Percentiles rank a stretch among this genome's conserved stretches.
Evolutionary conservation across 768 basidiomycete genomes (phyloP).

Genomic region (Trametes meyenii): DNA sequence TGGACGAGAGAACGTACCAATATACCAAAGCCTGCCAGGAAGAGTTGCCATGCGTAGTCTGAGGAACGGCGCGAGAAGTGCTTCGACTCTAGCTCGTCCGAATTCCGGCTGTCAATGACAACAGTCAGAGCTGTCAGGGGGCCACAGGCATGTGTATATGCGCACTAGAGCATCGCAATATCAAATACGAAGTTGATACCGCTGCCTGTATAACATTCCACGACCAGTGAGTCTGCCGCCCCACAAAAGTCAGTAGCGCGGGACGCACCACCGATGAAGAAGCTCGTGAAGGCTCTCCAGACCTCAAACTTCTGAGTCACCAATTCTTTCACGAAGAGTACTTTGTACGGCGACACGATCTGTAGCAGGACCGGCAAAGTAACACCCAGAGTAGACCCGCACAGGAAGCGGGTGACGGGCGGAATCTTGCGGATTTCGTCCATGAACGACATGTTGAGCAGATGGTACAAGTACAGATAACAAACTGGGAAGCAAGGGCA

Average conservation of each 20-base stretch:
- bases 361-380: slow-evolving; percentile 60
- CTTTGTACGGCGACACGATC: slow-evolving; percentile 51
- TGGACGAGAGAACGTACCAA: slow-evolving; percentile 50
- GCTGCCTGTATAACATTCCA: slow-evolving; percentile 36
- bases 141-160: neutral
- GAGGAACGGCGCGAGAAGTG: slow-evolving; percentile 63
- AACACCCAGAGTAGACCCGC: slow-evolving; percentile 60
- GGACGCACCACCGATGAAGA: slow-evolving; percentile 65
- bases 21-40: slow-evolving; percentile 56
- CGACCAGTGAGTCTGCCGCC: neutral
- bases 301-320: slow-evolving; percentile 60
- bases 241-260: neutral
- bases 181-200: slow-evolving; percentile 67
- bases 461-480: slow-evolving; percentile 8
- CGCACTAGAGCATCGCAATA: slow-evolving; percentile 70
- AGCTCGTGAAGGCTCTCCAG: slow-evolving; percentile 74
- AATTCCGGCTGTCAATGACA: slow-evolving; percentile 54
- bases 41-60: slow-evolving; percentile 77
- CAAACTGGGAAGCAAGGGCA: neutral
- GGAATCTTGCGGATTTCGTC: slow-evolving; percentile 79
- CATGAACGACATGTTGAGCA: slow-evolving; percentile 32
- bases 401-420: slow-evolving; percentile 75
- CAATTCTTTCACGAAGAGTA: slow-evolving; percentile 54
- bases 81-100: slow-evolving; percentile 63
- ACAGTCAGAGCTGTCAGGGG: neutral